Evolutionary conservation across 805 yeast species (phyloP).

Genomic region (Sugiyamaella qingdaonensis): DNA sequence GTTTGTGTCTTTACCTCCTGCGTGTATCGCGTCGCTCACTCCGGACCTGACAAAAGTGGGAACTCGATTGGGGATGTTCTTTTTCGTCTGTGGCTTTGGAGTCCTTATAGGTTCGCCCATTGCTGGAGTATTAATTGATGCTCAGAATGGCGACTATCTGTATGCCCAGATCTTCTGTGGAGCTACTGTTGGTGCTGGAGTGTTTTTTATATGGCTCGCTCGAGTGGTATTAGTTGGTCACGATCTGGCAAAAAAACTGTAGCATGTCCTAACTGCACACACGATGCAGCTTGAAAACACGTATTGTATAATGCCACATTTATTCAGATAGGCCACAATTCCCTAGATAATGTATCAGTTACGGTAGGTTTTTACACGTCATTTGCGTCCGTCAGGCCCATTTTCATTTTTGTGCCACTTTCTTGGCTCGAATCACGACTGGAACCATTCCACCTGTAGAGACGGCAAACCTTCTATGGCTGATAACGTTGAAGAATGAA

Average conservation of each 20-base stretch:
- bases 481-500: constrained; percentile 42
- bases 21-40: constrained; percentile 28
- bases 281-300: neutral
- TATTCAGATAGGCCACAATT: too few relatives aligned
- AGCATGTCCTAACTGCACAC: neutral
- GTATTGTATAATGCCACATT: neutral
- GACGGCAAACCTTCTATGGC: constrained; percentile 45
- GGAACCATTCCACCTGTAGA: constrained; percentile 55
- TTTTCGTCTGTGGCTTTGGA: constrained; percentile 54
- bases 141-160: constrained; percentile 17
- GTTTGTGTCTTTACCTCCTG: constrained; percentile 31
- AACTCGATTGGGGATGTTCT: constrained; percentile 55
- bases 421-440: constrained; percentile 41
- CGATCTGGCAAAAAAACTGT: neutral
- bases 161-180: constrained; percentile 22
- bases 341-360: too few relatives aligned
- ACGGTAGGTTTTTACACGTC: neutral
- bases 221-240: neutral
- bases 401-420: neutral
- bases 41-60: constrained; percentile 42
- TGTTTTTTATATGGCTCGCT: constrained; percentile 4
- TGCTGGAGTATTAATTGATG: constrained; percentile 28
- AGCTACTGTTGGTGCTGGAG: neutral
- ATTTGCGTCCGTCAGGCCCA: neutral
- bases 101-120: constrained; percentile 30